Evolutionary conservation across 2,329 filamentous ascomycete genomes (phyloP).

Genomic region (Sclerotinia spermophila): DNA sequence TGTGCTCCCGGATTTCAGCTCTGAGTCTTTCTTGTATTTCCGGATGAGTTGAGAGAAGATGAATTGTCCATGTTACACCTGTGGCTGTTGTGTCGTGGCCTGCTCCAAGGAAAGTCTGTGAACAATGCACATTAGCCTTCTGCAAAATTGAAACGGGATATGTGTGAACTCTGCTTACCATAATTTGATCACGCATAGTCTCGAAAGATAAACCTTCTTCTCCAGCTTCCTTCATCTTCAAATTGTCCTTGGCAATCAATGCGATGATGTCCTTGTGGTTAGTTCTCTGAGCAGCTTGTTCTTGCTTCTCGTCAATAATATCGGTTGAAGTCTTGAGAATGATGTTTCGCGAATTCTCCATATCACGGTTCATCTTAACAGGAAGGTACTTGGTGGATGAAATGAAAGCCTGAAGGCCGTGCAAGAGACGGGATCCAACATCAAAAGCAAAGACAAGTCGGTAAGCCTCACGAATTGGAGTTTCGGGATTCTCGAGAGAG

Average conservation of each 20-base stretch:
- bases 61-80: slow-evolving; percentile 43
- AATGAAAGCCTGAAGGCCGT: slow-evolving; percentile 45
- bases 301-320: slow-evolving; percentile 67
- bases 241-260: slow-evolving; percentile 43
- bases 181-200: slow-evolving; percentile 51
- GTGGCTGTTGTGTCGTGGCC: slow-evolving; percentile 46
- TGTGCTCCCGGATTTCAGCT: slow-evolving; percentile 3
- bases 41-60: slow-evolving; percentile 41
- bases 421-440: slow-evolving; percentile 48
- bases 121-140: background rate
- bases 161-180: background rate
- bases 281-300: slow-evolving; percentile 44
- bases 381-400: slow-evolving; percentile 52
- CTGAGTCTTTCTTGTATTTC: slow-evolving; percentile 7
- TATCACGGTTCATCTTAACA: slow-evolving; percentile 54
- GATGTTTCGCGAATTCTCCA: slow-evolving; percentile 67
- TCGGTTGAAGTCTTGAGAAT: slow-evolving; percentile 52
- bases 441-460: slow-evolving; percentile 44
- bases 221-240: slow-evolving; percentile 55
- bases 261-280: slow-evolving; percentile 70
- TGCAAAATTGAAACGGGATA: background rate
- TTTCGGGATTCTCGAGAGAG: slow-evolving; percentile 58
- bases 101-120: slow-evolving; percentile 79
- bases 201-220: slow-evolving; percentile 68
- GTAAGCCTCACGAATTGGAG: slow-evolving; percentile 56